Base-by-base conservation (phyloP, 305 asterid species). In the Fraxinus platypoda region DNA sequence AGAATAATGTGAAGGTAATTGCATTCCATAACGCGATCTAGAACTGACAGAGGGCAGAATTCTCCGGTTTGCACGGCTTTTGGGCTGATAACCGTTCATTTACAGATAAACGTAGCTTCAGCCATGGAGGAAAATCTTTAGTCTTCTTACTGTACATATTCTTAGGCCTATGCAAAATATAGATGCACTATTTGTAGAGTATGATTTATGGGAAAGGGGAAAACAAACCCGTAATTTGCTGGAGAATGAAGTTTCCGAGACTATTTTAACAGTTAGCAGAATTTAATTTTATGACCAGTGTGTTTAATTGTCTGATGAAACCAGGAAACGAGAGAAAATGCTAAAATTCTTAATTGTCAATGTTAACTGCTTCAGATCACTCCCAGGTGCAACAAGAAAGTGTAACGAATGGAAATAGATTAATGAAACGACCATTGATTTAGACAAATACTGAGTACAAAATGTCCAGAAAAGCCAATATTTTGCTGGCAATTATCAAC, bases 11-110 rank as follows among this genome's bases (percentile, higher is more conserved):
- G 89, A 21, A 90, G 80, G 77, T 87, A 46, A 75, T 80, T 85
- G 33, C 37, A 81, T 79, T 90, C 92, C 94, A 87, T 90, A 25
- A 84, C 33, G 0, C 84, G 90, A 49, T 90, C 96, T 17, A 92
- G 91, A 78, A 83, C 88, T 25, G 96, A 90, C 43, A 86, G 82
- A 62, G 87, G 78, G 85, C 46, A 75, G 81, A 83, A 83, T 54
- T 83, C 86, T 8, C 93, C 84, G 3, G 87, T 90, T 7, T 87
- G 86, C 49, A 90, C 90, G 0, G 91, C 85, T 41, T 84, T 90
- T 7, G 87, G 86, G 89, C 91, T 86, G 84, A 85, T 54, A 37
- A 84, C 88, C 1, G 94, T 90, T 83, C 89, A 80, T 84, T 88
- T 91, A 82, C 93, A 87, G 85, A 88, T 78, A 21, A 83, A 73